Percentiles rank a stretch among this genome's conserved stretches.
Evolutionary conservation across 352 stramenopile species (phyloP).

Genomic region (Blastocystis hominis): DNA sequence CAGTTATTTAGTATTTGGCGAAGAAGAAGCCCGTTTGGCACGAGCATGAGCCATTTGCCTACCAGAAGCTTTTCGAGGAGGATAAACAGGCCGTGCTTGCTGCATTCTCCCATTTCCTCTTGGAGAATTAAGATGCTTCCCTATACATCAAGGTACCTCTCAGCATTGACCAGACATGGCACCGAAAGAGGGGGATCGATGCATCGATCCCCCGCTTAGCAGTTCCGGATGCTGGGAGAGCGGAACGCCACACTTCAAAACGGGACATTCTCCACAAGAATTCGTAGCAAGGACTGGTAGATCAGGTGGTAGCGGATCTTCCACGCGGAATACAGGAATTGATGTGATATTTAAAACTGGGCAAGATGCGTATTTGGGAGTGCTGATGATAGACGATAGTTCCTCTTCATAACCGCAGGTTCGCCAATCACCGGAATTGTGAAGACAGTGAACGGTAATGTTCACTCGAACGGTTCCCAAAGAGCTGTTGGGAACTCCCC

Average conservation of each 20-base stretch:
- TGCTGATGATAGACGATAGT: background rate
- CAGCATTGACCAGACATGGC: background rate
- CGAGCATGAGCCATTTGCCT: background rate
- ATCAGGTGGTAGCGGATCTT: background rate
- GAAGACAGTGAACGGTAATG: background rate
- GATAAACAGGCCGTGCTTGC: background rate
- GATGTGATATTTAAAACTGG: background rate
- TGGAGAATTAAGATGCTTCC: background rate
- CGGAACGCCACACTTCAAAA: background rate
- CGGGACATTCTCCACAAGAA: background rate
- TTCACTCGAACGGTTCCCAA: slow-evolving; percentile 3
- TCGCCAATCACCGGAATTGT: background rate
- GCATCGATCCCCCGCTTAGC: background rate
- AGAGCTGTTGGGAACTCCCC: background rate
- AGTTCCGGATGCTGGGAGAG: background rate
- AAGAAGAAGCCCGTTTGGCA: background rate
- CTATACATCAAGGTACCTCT: background rate
- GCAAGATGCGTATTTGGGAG: background rate
- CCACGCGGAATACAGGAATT: background rate
- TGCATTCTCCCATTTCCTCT: background rate
- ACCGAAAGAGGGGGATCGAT: background rate
- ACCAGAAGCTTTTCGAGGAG: background rate
- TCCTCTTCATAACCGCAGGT: background rate
- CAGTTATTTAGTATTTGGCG: background rate
- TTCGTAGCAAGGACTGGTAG: background rate